These are phyloP conservation scores for Polyporus arcularius DNA, from an alignment of 768 basidiomycete species.

Conservation along the genomic window DNA sequence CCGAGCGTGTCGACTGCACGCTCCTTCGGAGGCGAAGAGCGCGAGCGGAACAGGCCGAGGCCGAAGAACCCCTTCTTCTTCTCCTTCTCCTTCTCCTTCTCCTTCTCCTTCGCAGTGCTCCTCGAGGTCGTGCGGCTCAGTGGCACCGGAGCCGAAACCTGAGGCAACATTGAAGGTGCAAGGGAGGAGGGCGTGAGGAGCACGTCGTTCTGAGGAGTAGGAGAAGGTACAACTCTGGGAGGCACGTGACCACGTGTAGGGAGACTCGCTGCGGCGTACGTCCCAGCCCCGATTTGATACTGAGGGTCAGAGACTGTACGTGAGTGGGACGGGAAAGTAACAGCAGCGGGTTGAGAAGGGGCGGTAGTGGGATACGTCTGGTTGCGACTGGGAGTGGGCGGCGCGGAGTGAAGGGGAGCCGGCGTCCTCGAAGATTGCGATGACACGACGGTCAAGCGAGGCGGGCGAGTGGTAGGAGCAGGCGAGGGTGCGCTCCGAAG, in stretches of 20 bases:
- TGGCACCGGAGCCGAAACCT: constrained; percentile 8
- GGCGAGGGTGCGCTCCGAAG: constrained; percentile 28
- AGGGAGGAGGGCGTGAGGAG: constrained; percentile 69
- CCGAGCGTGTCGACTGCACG: constrained; percentile 15
- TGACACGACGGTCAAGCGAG: constrained; percentile 15
- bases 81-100: constrained; percentile 33
- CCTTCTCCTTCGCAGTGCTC: constrained; percentile 30
- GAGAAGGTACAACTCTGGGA: constrained; percentile 18
- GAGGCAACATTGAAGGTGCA: constrained; percentile 36
- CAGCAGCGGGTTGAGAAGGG: not conserved
- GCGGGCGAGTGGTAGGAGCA: constrained; percentile 20
- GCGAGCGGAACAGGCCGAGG: constrained; percentile 33
- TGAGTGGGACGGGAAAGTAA: constrained; percentile 17
- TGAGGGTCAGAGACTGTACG: constrained; percentile 29
- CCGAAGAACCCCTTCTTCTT: constrained; percentile 35
- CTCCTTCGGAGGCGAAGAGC: constrained; percentile 29
- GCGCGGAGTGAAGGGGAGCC: constrained; percentile 12
- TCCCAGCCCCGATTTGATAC: constrained; percentile 19
- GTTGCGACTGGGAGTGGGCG: constrained; percentile 19
- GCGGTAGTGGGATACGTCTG: constrained; percentile 21
- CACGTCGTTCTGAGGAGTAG: constrained; percentile 47
- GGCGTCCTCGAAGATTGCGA: constrained; percentile 17
- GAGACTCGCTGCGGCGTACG: constrained; percentile 7
- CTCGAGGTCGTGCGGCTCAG: constrained; percentile 29
- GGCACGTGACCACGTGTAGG: constrained; percentile 28